phyloP scores from a whole-genome alignment of 371 early-diverging fungal species.

The Zancudomyces culisetae region DNA sequence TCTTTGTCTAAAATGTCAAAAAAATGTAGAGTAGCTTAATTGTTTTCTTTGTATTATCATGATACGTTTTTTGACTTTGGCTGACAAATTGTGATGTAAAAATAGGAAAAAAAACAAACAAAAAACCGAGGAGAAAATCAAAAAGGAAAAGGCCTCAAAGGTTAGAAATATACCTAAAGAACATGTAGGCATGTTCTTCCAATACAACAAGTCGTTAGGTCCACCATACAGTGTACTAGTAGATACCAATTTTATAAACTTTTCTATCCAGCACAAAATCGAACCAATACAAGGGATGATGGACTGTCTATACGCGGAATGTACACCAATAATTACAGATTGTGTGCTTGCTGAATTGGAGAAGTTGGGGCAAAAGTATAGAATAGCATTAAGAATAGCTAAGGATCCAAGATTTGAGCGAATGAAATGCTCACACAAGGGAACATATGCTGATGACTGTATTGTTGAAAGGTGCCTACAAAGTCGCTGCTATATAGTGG shows the following conservation, averaged over 20 bases:
- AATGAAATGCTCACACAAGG: constrained; percentile 95
- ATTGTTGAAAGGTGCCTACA: constrained; percentile 86
- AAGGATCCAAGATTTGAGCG: constrained; percentile 91
- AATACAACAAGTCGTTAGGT: constrained; percentile 86
- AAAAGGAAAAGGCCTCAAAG: too few species aligned
- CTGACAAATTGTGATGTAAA: too few species aligned
- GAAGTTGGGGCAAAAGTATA: constrained; percentile 92
- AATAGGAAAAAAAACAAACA: too few species aligned
- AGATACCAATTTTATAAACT: constrained; percentile 99
- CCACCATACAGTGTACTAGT: constrained; percentile 98
- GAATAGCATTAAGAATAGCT: constrained; percentile 88
- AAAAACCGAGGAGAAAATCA: too few species aligned
- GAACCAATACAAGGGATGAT: constrained; percentile 94
- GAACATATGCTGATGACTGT: constrained; percentile 99
- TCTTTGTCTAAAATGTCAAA: too few species aligned
- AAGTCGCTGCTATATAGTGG: constrained; percentile 97
- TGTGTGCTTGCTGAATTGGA: constrained; percentile 99
- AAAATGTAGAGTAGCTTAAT: too few species aligned
- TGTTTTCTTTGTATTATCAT: too few species aligned
- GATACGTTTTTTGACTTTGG: too few species aligned
- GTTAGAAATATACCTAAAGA: too few species aligned
- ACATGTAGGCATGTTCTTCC: too few species aligned
- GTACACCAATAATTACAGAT: constrained; percentile 69
- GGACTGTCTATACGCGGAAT: constrained; percentile 95
- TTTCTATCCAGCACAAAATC: constrained; percentile 96